These are phyloP conservation scores for Herpetospermum pedunculosum DNA, from an alignment of 306 rosid genomes.

Conservation along the genomic window DNA sequence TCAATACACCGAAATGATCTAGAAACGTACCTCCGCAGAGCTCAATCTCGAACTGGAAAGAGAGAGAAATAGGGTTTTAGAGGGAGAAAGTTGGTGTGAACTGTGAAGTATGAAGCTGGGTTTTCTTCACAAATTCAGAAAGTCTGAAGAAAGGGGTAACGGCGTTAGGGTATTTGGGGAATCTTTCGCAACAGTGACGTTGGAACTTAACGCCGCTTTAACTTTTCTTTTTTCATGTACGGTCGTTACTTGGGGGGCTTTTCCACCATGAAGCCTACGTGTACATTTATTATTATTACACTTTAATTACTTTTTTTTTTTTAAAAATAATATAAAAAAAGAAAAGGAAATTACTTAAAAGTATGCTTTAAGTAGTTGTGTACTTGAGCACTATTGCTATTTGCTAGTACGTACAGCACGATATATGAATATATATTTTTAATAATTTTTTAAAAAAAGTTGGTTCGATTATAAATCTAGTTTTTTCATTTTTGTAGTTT, in stretches of 20 bases:
- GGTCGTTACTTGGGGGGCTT: not conserved
- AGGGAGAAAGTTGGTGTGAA: not conserved
- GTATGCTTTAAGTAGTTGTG: conserved; percentile 6
- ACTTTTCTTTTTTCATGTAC: not conserved
- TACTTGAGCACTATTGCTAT: not conserved
- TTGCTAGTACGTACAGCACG: not conserved
- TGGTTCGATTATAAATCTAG: not conserved
- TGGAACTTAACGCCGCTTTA: not conserved
- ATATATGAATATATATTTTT: not conserved
- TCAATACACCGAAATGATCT: conserved; percentile 3
- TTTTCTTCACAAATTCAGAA: conserved; percentile 8
- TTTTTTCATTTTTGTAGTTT: no score
- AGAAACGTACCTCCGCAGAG: not conserved
- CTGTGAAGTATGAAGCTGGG: not conserved
- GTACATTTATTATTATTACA: not conserved
- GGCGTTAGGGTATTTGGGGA: conserved; percentile 7
- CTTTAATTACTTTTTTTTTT: not conserved
- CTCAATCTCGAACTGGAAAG: not conserved
- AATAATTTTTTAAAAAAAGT: not conserved
- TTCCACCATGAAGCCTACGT: not conserved
- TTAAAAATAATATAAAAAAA: no score
- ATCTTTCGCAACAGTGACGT: not conserved
- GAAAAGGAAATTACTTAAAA: not conserved
- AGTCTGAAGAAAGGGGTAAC: conserved; percentile 12
- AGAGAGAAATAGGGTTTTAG: not conserved